Base-by-base conservation (phyloP, 2,329 filamentous ascomycete species). In the Paracorniculantispora psalliotae region DNA sequence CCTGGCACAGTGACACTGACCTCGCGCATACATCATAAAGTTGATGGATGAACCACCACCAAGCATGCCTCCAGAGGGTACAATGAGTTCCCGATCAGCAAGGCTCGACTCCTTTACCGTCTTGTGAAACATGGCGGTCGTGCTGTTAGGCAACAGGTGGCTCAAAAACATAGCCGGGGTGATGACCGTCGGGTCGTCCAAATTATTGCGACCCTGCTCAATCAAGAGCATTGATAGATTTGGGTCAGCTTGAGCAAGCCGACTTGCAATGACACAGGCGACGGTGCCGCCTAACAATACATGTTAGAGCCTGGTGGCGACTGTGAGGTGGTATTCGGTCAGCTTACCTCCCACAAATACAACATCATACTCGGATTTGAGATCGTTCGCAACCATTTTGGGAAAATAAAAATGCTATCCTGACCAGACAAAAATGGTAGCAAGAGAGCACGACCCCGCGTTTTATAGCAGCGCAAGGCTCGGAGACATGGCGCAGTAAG, bases 1-100 rank as follows among this genome's bases (percentile, higher is more conserved):
- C 8, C 26, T 10, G 12, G 9, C 7, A 1, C 12, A 35, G 13
- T 2, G 15, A 4, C 9, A 49, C 49, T 10, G 1, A 47, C 57
- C 39, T 44, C 70, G 63, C 2, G 64, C 69, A 41, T 72, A 72
- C 57, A 69, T 69, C 61, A 68, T 64, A 53, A 71, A 64, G 51
- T 72, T 73, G 62, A 72, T 68, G 3, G 70, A 69, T 1, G 70
- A 72, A 10, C 70, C 69, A 2, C 70, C 70, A 7, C 71, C 71
- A 1, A 71, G 66, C 7, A 67, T 60, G 3, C 69, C 65, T 9
- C 68, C 70, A 0, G 66, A 50, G 0, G 66, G 59, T 0, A 72
- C 66, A 8, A 66, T 28, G 2, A 62, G 44, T 50, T 62, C 61
- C 8, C 70, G 63, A 2, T 64, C 63, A 35, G 62, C 65, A 25